Conservation (phyloP, 352 stramenopile species). For the Phytopythium sindhum region DNA sequence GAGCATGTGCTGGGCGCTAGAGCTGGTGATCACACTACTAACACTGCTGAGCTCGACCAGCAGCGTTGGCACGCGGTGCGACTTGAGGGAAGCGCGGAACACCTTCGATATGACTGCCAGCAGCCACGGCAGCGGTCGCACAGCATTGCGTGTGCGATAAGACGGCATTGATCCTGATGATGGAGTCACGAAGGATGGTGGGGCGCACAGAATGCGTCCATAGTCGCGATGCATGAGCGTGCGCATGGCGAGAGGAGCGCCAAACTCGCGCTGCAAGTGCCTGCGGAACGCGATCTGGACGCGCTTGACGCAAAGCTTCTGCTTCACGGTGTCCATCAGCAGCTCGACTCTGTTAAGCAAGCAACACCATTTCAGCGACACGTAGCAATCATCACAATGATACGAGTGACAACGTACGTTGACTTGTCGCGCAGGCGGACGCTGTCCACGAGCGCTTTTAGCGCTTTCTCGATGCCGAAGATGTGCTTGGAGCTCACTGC, state of each 20-base stretch:
- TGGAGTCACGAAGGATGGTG: background rate
- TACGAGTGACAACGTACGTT: constrained; percentile 22
- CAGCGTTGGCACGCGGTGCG: constrained; percentile 20
- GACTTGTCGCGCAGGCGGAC: constrained; percentile 62
- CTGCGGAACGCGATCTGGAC: constrained; percentile 71
- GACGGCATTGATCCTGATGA: constrained; percentile 10
- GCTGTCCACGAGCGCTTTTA: constrained; percentile 58
- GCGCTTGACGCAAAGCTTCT: constrained; percentile 67
- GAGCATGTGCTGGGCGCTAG: background rate
- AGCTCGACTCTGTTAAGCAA: constrained; percentile 35
- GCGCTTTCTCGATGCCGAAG: constrained; percentile 58
- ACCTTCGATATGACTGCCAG: constrained; percentile 54
- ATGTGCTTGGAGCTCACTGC: constrained; percentile 59
- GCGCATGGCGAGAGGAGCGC: constrained; percentile 70
- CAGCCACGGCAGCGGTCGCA: constrained; percentile 59
- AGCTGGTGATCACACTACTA: constrained; percentile 23
- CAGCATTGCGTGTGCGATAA: constrained; percentile 27
- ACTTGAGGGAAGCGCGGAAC: constrained; percentile 39
- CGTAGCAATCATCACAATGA: background rate
- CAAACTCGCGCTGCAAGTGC: constrained; percentile 57
- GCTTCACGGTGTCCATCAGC: constrained; percentile 61
- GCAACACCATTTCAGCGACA: constrained; percentile 4
- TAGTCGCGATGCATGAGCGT: constrained; percentile 69
- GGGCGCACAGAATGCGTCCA: constrained; percentile 6
- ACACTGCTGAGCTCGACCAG: constrained; percentile 46